A percentile compares a stretch with the other conserved stretches of the same genome.
Conservation (phyloP, 2,329 filamentous ascomycete species). For the Fulvia fulva region DNA sequence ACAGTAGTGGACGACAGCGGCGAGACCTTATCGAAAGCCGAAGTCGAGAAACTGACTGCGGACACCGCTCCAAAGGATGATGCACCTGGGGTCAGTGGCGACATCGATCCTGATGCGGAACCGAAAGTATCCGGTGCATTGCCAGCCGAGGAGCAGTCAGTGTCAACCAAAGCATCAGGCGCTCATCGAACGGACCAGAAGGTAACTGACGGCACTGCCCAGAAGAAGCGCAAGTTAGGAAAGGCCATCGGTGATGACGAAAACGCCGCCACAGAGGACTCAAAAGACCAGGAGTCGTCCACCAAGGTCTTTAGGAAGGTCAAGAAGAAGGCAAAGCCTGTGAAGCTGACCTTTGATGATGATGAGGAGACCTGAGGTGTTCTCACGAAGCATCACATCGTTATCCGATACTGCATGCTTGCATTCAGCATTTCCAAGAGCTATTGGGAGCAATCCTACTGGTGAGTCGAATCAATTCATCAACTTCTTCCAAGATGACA, state of each 20-base stretch:
- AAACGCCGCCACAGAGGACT: conserved; percentile 13
- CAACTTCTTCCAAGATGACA: conserved; percentile 14
- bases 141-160: conserved; percentile 6
- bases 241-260: conserved; percentile 34
- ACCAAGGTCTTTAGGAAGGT: conserved; percentile 28
- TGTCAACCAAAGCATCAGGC: neutral
- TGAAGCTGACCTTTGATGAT: conserved; percentile 36
- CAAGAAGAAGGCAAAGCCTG: conserved; percentile 34
- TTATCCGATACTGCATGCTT: neutral
- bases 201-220: conserved; percentile 22
- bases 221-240: conserved; percentile 36
- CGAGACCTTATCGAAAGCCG: conserved; percentile 53
- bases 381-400: neutral
- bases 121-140: conserved; percentile 26
- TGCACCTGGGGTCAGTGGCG: conserved; percentile 21
- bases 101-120: conserved; percentile 16
- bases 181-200: conserved; percentile 14
- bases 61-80: conserved; percentile 9
- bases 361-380: conserved; percentile 23
- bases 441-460: neutral
- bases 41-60: conserved; percentile 44
- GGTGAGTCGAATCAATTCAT: neutral
- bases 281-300: conserved; percentile 1
- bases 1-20: conserved; percentile 70
- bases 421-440: too few species aligned